Percentiles rank a stretch among this genome's conserved stretches.
Conservation (phyloP, 768 basidiomycete genomes). For the Lentinula edodes region DNA sequence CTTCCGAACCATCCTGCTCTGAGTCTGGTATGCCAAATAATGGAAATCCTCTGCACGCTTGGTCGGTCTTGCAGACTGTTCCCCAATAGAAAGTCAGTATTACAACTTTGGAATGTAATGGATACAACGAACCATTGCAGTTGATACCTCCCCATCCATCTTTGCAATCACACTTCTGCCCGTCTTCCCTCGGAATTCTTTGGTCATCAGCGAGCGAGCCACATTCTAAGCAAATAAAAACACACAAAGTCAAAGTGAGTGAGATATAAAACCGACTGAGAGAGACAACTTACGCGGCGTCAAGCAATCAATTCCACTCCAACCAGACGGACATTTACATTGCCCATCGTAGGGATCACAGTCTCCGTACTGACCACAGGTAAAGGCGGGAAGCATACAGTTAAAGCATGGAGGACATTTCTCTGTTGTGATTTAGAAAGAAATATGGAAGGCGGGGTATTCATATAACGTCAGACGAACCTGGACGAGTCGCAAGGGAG, state of each 20-base stretch:
- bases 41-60: conserved; percentile 77
- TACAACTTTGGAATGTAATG: too few relatives aligned
- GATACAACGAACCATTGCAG: conserved; percentile 74
- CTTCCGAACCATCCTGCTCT: conserved; percentile 29
- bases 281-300: conserved; percentile 65
- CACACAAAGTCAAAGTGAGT: conserved; percentile 1
- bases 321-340: conserved; percentile 96
- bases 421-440: conserved; percentile 22
- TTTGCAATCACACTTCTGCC: conserved; percentile 79
- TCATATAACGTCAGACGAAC: background rate
- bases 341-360: conserved; percentile 93
- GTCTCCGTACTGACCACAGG: conserved; percentile 86
- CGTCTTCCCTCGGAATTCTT: conserved; percentile 72
- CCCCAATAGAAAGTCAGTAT: background rate
- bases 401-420: conserved; percentile 93
- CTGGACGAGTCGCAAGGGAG: background rate
- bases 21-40: conserved; percentile 39
- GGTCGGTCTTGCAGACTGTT: conserved; percentile 80
- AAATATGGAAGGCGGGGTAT: background rate
- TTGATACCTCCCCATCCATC: conserved; percentile 96
- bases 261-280: background rate
- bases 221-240: conserved; percentile 54
- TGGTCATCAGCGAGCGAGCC: conserved; percentile 89
- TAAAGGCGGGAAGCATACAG: conserved; percentile 65
- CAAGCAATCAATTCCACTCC: conserved; percentile 94